Evolutionary conservation across 225 moss, liverwort and hornwort genomes (phyloP).

Genomic region (Straminergon stramineum): DNA sequence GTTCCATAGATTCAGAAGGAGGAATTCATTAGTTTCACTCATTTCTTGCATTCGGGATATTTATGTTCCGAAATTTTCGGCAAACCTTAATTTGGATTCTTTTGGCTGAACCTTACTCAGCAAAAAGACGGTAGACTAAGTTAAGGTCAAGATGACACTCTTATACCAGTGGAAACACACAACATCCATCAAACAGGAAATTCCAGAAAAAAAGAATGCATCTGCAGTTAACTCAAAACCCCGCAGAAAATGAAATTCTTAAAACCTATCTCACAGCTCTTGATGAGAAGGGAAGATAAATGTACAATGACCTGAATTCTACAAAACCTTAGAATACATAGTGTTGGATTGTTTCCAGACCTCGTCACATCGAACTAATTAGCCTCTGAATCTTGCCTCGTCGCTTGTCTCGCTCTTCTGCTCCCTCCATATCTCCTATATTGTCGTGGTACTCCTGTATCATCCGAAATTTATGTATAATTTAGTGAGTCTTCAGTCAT

Average conservation of each 20-base stretch:
- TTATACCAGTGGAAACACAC: background rate
- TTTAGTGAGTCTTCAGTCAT: background rate
- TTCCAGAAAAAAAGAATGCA: constrained; percentile 14
- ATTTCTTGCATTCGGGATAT: background rate
- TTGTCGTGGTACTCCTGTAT: constrained; percentile 81
- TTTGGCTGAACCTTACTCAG: background rate
- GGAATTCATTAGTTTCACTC: background rate
- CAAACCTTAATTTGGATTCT: background rate
- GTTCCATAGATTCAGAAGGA: background rate
- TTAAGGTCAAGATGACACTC: background rate
- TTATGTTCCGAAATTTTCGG: background rate
- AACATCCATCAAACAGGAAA: background rate
- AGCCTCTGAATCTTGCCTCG: constrained; percentile 80
- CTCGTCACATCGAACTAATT: constrained; percentile 53
- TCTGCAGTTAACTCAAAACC: constrained; percentile 5
- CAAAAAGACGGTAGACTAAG: background rate
- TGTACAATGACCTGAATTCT: constrained; percentile 50
- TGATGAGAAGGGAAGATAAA: constrained; percentile 23
- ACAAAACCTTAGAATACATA: constrained; percentile 67
- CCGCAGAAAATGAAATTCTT: constrained; percentile 12
- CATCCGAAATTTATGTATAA: background rate
- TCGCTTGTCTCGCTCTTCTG: constrained; percentile 79
- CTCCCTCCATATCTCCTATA: constrained; percentile 78
- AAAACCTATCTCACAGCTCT: constrained; percentile 17
- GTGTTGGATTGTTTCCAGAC: constrained; percentile 4